Base-by-base conservation (phyloP, 2,329 filamentous ascomycete species). In the Ophiosphaerella herpotricha region DNA sequence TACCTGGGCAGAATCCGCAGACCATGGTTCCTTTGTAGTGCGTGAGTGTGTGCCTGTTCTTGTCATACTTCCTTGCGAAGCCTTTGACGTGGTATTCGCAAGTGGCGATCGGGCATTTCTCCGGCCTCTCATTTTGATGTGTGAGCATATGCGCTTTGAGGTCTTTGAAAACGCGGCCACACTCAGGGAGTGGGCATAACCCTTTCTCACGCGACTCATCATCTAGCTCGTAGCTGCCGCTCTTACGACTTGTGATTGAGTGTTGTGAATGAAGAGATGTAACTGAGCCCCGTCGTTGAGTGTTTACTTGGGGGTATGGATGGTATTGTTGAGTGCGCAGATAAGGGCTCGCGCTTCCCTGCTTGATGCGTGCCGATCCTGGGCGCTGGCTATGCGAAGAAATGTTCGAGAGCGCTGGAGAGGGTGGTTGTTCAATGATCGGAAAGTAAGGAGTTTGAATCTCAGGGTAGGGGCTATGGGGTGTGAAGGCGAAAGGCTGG, bases 11-110 rank as follows among this genome's bases (percentile, higher is more conserved):
- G 78, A 96, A 97, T 26, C 91, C 91, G 70, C 92, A 97, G 21
- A 96, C 90, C 92, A 96, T 96, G 41, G 90, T 96, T 35, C 92
- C 92, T 77, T 96, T 96, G 82, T 96, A 97, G 73, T 97, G 92
- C 5, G 92, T 97, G 55, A 96, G 76, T 5, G 91, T 96, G 73
- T 97, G 92, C 38, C 92, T 81, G 76, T 96, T 96, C 82, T 96
- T 96, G 79, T 97, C 92, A 71, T 97, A 97, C 76, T 96, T 96
- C 63, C 92, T 83, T 9, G 92, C 91, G 68, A 97, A 97, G 4
- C 92, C 92, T 76, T 96, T 96, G 67, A 83, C 78, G 77, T 96
- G 88, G 75, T 96, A 97, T 67, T 96, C 91, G 78, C 92, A 97
- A 0, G 87, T 94, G 50, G 88, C 81, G 61, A 96, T 96, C 1